phyloP scores from a whole-genome alignment of 73 alveolate species.

The Paramecium sonneborni region DNA sequence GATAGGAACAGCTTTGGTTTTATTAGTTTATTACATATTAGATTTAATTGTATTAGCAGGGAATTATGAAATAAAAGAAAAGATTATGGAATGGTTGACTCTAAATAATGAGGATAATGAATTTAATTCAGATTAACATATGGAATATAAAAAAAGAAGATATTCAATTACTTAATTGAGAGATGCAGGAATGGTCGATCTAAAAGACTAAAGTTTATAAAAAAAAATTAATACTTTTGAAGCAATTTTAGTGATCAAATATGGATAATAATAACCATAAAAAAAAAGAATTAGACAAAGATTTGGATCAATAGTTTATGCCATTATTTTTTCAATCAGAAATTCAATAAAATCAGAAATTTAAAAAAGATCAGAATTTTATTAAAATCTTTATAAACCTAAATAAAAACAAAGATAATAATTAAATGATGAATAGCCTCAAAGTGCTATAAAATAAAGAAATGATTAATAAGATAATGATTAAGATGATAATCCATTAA shows the following conservation, averaged over 20 bases:
- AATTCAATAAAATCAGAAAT: background rate
- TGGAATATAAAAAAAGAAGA: conserved; percentile 15
- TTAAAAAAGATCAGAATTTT: conserved; percentile 22
- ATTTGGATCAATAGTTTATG: background rate
- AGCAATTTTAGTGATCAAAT: background rate
- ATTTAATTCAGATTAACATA: conserved; percentile 47
- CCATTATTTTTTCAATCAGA: background rate
- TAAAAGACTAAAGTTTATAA: background rate
- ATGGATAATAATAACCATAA: background rate
- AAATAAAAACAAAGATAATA: background rate
- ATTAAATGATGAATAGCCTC: background rate
- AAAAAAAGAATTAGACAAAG: background rate
- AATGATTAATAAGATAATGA: background rate
- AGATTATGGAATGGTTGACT: conserved; percentile 44
- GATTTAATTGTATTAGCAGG: background rate
- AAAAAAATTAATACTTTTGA: background rate
- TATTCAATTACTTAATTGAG: conserved; percentile 4
- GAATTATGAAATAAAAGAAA: conserved; percentile 46
- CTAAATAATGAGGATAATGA: conserved; percentile 45
- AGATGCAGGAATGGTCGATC: background rate
- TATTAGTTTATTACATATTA: background rate
- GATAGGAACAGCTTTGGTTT: background rate
- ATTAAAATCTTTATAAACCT: background rate
- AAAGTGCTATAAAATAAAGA: background rate
- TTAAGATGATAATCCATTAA: conserved; percentile 2